Evolutionary conservation across 1,284 basidiomycete genomes (phyloP).

Genomic region (Neotropicomus parvogracilis): DNA sequence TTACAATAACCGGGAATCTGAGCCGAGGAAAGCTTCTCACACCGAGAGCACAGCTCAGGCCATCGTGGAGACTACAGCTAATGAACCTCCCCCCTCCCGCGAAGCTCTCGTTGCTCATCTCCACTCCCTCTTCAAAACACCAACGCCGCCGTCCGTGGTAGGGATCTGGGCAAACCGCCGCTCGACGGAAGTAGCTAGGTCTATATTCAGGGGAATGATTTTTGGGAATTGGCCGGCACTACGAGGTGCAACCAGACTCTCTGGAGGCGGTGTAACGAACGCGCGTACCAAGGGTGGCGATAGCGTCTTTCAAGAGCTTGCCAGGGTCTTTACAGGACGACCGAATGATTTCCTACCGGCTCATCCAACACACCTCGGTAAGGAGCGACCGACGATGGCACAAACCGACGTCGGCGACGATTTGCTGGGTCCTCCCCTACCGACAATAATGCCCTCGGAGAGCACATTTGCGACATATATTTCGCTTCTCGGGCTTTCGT

Average conservation of each 20-base stretch:
- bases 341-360: slow-evolving; percentile 15
- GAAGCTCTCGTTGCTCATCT: slow-evolving; percentile 17
- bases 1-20: background rate
- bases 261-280: slow-evolving; percentile 29
- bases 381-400: slow-evolving; percentile 11
- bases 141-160: slow-evolving; percentile 26
- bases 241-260: slow-evolving; percentile 26
- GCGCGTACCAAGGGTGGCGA: slow-evolving; percentile 23
- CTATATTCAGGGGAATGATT: slow-evolving; percentile 49
- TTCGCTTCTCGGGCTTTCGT: slow-evolving; percentile 53
- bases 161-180: slow-evolving; percentile 48
- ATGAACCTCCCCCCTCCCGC: slow-evolving; percentile 7
- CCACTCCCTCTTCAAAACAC: slow-evolving; percentile 20
- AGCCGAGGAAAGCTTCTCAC: background rate
- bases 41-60: background rate
- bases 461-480: slow-evolving; percentile 61
- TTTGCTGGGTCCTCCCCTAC: slow-evolving; percentile 22
- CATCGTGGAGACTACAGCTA: background rate
- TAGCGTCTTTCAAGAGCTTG: slow-evolving; percentile 25
- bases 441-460: slow-evolving; percentile 48
- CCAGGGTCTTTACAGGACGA: slow-evolving; percentile 13
- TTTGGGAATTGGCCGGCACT: slow-evolving; percentile 46
- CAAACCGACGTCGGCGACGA: background rate
- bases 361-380: background rate
- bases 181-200: slow-evolving; percentile 44